Percentiles rank a stretch among this genome's conserved stretches.
Conservation (phyloP, 2,329 filamentous ascomycete species). For the Aureobasidium melanogenum region DNA sequence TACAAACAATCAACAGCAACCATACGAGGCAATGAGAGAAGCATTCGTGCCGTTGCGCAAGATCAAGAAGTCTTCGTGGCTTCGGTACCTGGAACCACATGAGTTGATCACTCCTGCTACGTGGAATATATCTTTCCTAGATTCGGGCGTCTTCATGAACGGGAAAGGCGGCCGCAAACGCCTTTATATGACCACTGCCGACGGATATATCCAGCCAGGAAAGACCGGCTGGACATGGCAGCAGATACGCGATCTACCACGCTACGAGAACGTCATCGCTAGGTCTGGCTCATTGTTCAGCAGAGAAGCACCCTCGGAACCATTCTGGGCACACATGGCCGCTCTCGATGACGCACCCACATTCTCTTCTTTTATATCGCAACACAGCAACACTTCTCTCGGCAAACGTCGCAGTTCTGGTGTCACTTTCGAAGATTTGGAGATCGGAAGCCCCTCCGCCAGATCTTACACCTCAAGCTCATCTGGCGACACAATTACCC, state of each 20-base stretch:
- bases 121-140: constrained; percentile 64
- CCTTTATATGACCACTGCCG: constrained; percentile 66
- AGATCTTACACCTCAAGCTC: not conserved
- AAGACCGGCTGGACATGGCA: constrained; percentile 63
- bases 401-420: constrained; percentile 21
- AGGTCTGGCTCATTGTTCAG: constrained; percentile 52
- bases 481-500: not conserved
- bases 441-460: not conserved
- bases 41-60: constrained; percentile 70
- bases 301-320: constrained; percentile 38
- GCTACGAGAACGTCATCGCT: constrained; percentile 36
- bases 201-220: constrained; percentile 61
- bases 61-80: constrained; percentile 61
- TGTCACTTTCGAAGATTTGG: not conserved
- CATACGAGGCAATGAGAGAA: constrained; percentile 55
- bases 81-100: constrained; percentile 59
- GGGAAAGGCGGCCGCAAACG: constrained; percentile 51
- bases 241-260: constrained; percentile 53
- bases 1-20: constrained; percentile 21
- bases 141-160: constrained; percentile 65
- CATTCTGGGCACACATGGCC: constrained; percentile 14
- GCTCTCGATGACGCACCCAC: not conserved
- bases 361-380: not conserved
- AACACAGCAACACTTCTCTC: constrained; percentile 2
- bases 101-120: constrained; percentile 65